These are phyloP conservation scores for Arachis monticola DNA, from an alignment of 331 rosid genomes.

Conservation along the genomic window DNA sequence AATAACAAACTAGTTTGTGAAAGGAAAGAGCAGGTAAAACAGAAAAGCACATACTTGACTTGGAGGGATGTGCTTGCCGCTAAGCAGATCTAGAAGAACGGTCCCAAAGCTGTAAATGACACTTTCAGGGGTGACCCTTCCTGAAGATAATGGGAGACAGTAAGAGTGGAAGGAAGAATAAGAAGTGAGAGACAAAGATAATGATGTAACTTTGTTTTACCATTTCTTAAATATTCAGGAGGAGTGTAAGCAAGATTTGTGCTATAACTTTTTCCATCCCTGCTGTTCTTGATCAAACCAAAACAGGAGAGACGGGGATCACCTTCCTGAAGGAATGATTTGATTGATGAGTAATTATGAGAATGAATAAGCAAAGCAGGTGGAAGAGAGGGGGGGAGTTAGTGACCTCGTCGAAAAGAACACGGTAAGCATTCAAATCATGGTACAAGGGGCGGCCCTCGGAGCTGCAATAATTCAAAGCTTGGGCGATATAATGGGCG, in stretches of 20 bases:
- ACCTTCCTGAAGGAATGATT: constrained; percentile 64
- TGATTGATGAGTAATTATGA: neutral
- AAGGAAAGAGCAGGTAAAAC: neutral
- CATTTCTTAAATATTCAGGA: constrained; percentile 91
- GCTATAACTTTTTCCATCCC: constrained; percentile 96
- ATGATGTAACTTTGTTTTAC: constrained; percentile 36
- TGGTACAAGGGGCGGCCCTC: constrained; percentile 89
- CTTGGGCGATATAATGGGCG: constrained; percentile 86
- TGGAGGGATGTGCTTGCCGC: constrained; percentile 99
- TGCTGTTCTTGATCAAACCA: constrained; percentile 94
- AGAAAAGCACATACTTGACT: constrained; percentile 64
- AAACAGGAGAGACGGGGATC: constrained; percentile 98
- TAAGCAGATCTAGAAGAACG: constrained; percentile 91
- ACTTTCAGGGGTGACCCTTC: constrained; percentile 98
- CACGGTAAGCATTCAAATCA: constrained; percentile 95
- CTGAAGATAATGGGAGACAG: constrained; percentile 44
- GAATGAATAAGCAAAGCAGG: neutral
- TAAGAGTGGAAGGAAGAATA: neutral
- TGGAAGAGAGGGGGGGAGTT: neutral
- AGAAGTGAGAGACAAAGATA: neutral
- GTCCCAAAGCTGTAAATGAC: constrained; percentile 98
- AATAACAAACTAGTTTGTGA: constrained; percentile 8
- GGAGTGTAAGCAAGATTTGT: constrained; percentile 97
- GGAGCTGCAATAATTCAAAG: constrained; percentile 83
- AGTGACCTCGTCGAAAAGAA: constrained; percentile 89